Percentiles rank a stretch among this genome's conserved stretches.
Evolutionary conservation across 805 yeast species (phyloP).

Genomic region (Pichia eremophila): DNA sequence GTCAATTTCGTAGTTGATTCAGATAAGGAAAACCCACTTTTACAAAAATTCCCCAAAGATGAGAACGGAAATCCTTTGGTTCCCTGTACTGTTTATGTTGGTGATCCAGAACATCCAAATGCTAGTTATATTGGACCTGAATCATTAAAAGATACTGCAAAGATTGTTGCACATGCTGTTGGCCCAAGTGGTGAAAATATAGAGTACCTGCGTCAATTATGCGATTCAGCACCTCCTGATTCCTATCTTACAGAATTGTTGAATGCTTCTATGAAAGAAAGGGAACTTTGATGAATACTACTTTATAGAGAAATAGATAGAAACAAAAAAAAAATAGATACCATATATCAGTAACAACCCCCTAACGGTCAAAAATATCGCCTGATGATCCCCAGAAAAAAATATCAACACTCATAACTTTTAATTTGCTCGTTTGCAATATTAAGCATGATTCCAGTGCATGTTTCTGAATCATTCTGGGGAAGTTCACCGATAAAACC

Average conservation of each 20-base stretch:
- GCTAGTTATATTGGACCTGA: conserved; percentile 85
- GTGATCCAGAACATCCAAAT: conserved; percentile 34
- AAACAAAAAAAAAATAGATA: too few species aligned
- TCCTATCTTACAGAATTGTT: conserved; percentile 28
- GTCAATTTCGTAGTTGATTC: neutral
- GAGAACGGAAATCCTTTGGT: conserved; percentile 33
- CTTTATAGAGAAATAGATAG: neutral
- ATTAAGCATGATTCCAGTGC: too few species aligned
- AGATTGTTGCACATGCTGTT: conserved; percentile 38
- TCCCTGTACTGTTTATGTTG: conserved; percentile 64
- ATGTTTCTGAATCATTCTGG: too few species aligned
- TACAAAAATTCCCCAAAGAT: conserved; percentile 24
- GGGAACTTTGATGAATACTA: neutral
- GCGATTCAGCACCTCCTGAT: conserved; percentile 22
- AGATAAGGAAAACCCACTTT: conserved; percentile 8
- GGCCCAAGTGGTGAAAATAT: conserved; percentile 82
- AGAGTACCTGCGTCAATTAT: conserved; percentile 50
- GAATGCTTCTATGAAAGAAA: neutral
- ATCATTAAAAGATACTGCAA: conserved; percentile 46
- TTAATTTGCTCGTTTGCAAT: too few species aligned
- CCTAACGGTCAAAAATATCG: too few species aligned
- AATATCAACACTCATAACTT: too few species aligned
- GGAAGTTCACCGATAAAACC: too few species aligned
- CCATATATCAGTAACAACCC: too few species aligned
- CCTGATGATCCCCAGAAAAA: too few species aligned